Evolutionary conservation across 108 stramenopile species (phyloP).

Genomic region (Mayamaea pseudoterrestris): DNA sequence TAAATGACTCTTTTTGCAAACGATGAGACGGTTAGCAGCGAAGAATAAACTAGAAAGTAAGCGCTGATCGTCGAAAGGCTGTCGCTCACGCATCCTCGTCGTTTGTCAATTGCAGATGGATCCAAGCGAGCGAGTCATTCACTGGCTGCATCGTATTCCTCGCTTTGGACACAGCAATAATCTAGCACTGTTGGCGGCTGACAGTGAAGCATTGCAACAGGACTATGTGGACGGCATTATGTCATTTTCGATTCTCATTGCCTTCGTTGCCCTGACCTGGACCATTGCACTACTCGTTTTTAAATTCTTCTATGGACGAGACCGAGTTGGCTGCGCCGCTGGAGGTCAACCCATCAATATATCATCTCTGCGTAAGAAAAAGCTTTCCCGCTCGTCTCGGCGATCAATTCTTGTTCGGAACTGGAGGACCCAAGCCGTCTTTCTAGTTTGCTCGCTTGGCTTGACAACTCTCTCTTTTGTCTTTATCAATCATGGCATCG

Average conservation of each 20-base stretch:
- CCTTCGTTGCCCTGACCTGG: background rate
- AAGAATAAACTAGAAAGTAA: no score
- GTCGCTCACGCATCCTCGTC: no score
- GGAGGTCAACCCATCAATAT: constrained; percentile 29
- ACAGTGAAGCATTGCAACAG: no score
- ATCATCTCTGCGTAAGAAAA: constrained; percentile 8
- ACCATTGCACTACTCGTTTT: background rate
- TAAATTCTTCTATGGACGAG: constrained; percentile 1
- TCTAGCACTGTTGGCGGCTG: no score
- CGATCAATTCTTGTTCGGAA: constrained; percentile 10
- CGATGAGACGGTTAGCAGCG: no score
- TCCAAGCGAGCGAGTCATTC: no score
- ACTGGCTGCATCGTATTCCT: no score
- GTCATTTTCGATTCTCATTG: constrained; percentile 3
- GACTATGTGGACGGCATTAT: no score
- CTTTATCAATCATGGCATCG: constrained; percentile 15
- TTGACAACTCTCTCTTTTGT: constrained; percentile 18
- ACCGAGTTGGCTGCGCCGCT: constrained; percentile 27
- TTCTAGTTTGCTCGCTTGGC: constrained; percentile 12
- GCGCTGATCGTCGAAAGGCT: no score
- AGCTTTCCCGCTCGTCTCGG: constrained; percentile 14
- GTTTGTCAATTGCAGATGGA: no score
- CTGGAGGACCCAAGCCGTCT: constrained; percentile 27
- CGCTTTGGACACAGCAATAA: no score
- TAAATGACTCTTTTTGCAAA: no score